A percentile compares a stretch with the other conserved stretches of the same genome.
These are phyloP conservation scores for Xylaria flabelliformis DNA, from an alignment of 495 filamentous ascomycete species.

Conservation along the genomic window DNA sequence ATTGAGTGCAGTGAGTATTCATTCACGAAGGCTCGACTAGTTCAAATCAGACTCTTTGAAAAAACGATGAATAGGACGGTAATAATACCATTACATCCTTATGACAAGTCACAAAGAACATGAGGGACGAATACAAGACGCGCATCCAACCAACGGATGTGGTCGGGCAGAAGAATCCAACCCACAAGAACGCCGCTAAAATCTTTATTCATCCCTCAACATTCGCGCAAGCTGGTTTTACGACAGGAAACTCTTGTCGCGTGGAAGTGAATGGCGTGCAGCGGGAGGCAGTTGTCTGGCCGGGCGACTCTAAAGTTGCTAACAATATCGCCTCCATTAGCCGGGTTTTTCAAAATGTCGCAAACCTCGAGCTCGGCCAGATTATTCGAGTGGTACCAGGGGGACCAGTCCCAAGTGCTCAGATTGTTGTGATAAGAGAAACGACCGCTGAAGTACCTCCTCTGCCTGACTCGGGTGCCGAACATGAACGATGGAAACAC, in stretches of 20 bases:
- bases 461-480: constrained; percentile 37
- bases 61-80: not conserved
- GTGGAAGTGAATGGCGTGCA: constrained; percentile 32
- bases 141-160: constrained; percentile 42
- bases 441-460: constrained; percentile 31
- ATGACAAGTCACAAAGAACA: not conserved
- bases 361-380: constrained; percentile 38
- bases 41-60: not conserved
- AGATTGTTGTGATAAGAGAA: constrained; percentile 37
- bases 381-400: constrained; percentile 36
- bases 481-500: constrained; percentile 69
- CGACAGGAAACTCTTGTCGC: constrained; percentile 35
- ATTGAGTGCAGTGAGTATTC: not conserved
- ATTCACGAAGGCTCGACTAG: constrained; percentile 3
- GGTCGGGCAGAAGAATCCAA: constrained; percentile 39
- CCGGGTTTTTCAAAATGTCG: constrained; percentile 36
- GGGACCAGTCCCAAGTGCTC: constrained; percentile 34
- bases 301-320: constrained; percentile 40
- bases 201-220: constrained; percentile 42
- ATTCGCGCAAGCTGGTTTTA: constrained; percentile 38
- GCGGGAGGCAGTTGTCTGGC: constrained; percentile 40
- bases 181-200: constrained; percentile 41
- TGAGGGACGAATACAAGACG: constrained; percentile 40
- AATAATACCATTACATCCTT: not conserved
- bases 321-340: constrained; percentile 42